A percentile compares a stretch with the other conserved stretches of the same genome.
These are phyloP conservation scores for Yarrowia divulgata DNA, from an alignment of 805 yeast genomes.

Conservation along the genomic window DNA sequence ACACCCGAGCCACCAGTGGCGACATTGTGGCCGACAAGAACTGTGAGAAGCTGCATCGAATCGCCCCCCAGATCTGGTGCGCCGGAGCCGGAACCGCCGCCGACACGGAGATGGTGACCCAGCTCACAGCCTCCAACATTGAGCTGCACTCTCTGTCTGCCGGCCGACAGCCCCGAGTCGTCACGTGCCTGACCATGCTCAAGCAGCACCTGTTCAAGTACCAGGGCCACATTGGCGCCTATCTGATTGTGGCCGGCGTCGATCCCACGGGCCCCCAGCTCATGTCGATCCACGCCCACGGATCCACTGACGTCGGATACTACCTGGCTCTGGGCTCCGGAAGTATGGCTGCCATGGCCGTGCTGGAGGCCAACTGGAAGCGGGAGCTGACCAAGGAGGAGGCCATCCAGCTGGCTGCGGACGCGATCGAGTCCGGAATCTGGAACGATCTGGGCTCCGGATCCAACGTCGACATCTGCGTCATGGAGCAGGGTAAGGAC, in stretches of 20 bases:
- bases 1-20: constrained; percentile 97
- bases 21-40: constrained; percentile 97
- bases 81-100: constrained; percentile 99
- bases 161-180: constrained; percentile 88
- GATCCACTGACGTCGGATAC: constrained; percentile 94
- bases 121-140: constrained; percentile 85
- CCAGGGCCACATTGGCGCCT: constrained; percentile 98
- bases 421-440: constrained; percentile 96
- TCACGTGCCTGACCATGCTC: constrained; percentile 87
- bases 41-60: constrained; percentile 91
- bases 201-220: constrained; percentile 96
- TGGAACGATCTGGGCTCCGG: constrained; percentile 99
- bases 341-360: constrained; percentile 98
- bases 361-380: constrained; percentile 87
- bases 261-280: constrained; percentile 97
- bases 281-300: constrained; percentile 95
- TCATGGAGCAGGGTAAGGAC: constrained; percentile 83
- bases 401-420: constrained; percentile 88
- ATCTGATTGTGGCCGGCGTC: constrained; percentile 95
- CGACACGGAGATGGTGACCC: constrained; percentile 97
- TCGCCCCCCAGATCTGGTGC: constrained; percentile 95
- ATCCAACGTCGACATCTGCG: constrained; percentile 96
- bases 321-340: constrained; percentile 96
- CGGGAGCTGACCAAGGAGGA: constrained; percentile 80
- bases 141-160: constrained; percentile 88